Evolutionary conservation across 306 rosid genomes (phyloP).

Genomic region (Pterocarpus macrocarpus): DNA sequence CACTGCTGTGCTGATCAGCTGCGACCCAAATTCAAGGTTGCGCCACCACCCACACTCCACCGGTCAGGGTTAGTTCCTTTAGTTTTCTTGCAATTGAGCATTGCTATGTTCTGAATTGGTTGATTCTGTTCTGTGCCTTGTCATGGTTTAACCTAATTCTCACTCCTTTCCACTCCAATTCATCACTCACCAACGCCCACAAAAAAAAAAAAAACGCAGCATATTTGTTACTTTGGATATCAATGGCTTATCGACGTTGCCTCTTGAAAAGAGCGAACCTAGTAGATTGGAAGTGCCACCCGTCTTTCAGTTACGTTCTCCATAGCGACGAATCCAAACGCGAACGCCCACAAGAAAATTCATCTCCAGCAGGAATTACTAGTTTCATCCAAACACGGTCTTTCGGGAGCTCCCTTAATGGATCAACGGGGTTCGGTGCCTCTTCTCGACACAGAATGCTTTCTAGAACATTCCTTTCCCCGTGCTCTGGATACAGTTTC

Average conservation of each 20-base stretch:
- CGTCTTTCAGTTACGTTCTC: constrained; percentile 62
- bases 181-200: no score
- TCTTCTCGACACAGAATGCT: constrained; percentile 44
- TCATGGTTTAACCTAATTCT: neutral
- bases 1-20: no score
- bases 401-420: constrained; percentile 55
- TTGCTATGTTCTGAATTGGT: neutral
- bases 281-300: constrained; percentile 67
- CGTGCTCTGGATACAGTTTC: constrained; percentile 57
- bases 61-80: neutral
- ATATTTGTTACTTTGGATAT: neutral
- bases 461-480: constrained; percentile 44
- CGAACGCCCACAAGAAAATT: constrained; percentile 41
- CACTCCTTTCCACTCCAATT: neutral
- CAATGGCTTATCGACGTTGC: constrained; percentile 85
- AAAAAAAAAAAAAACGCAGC: no score
- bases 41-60: neutral
- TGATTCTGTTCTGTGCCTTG: neutral
- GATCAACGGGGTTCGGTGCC: constrained; percentile 48
- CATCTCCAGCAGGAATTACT: constrained; percentile 49
- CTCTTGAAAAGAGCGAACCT: constrained; percentile 65
- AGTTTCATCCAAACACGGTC: constrained; percentile 61
- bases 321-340: constrained; percentile 55
- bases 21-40: neutral
- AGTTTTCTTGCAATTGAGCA: neutral